Evolutionary conservation across 2,329 filamentous ascomycete species (phyloP).

Genomic region (Xylariaceae sp.): DNA sequence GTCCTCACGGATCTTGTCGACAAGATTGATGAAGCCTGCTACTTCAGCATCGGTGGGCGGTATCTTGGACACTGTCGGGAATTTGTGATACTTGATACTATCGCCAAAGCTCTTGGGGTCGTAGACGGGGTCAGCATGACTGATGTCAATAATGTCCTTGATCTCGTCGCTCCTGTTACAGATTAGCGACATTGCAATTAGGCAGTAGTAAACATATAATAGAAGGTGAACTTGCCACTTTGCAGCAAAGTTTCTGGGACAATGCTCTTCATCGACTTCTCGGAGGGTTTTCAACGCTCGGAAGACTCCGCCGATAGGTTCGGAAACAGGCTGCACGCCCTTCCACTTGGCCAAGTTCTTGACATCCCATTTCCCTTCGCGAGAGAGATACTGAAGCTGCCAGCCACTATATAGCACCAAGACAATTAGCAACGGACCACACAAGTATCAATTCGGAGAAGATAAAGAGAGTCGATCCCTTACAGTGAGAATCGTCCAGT

Average conservation of each 20-base stretch:
- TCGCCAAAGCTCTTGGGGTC: constrained; percentile 66
- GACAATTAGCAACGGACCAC: neutral
- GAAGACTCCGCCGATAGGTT: constrained; percentile 72
- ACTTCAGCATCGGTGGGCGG: constrained; percentile 60
- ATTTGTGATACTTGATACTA: constrained; percentile 73
- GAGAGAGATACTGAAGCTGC: constrained; percentile 85
- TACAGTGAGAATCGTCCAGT: constrained; percentile 68
- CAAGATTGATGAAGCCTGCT: constrained; percentile 47
- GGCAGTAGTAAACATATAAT: neutral
- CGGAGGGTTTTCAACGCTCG: constrained; percentile 89
- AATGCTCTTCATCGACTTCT: constrained; percentile 80
- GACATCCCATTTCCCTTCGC: constrained; percentile 94
- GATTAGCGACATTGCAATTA: constrained; percentile 30
- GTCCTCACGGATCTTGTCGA: constrained; percentile 55
- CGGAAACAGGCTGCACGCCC: constrained; percentile 69
- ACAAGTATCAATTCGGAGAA: too few relatives aligned
- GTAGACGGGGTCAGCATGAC: constrained; percentile 85
- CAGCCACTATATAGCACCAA: constrained; percentile 50
- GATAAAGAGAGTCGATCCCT: constrained; percentile 6
- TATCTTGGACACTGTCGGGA: constrained; percentile 86
- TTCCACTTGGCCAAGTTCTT: constrained; percentile 95
- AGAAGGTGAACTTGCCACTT: constrained; percentile 25
- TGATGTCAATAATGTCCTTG: constrained; percentile 81
- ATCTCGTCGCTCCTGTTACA: constrained; percentile 60
- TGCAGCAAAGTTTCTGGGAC: constrained; percentile 60